phyloP scores from a whole-genome alignment of 805 yeast genomes.

The Candida oleophila region DNA sequence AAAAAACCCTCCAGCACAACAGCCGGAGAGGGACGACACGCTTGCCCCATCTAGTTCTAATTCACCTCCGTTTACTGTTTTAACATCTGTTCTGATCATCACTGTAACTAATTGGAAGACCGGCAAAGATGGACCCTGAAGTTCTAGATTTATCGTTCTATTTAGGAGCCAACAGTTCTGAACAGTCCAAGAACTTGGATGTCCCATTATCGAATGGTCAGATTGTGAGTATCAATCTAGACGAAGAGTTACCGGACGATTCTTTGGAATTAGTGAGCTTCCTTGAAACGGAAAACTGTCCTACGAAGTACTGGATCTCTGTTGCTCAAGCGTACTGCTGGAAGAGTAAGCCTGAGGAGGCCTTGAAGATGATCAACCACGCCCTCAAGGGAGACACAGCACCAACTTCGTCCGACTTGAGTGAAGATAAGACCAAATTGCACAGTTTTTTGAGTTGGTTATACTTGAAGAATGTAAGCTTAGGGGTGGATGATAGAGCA shows the following conservation, averaged over 20 bases:
- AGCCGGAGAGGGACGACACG: background rate
- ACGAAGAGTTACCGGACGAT: constrained; percentile 84
- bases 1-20: background rate
- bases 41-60: background rate
- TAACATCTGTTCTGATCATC: background rate
- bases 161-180: constrained; percentile 29
- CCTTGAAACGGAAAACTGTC: constrained; percentile 77
- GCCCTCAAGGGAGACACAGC: constrained; percentile 44
- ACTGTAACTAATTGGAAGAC: background rate
- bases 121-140: constrained; percentile 10
- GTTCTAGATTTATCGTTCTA: constrained; percentile 29
- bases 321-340: constrained; percentile 80
- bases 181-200: constrained; percentile 40
- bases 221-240: constrained; percentile 79
- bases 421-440: constrained; percentile 48
- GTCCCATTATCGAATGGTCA: constrained; percentile 78
- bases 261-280: constrained; percentile 78
- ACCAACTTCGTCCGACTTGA: constrained; percentile 31
- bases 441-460: constrained; percentile 76
- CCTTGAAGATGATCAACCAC: constrained; percentile 58
- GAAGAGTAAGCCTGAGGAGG: constrained; percentile 56
- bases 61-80: background rate
- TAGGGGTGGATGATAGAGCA: constrained; percentile 11
- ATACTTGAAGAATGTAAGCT: constrained; percentile 40
- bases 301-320: constrained; percentile 76